Percentiles rank a stretch among this genome's conserved stretches.
phyloP scores from a whole-genome alignment of 345 rosid genomes.

The Corchorus olitorius region DNA sequence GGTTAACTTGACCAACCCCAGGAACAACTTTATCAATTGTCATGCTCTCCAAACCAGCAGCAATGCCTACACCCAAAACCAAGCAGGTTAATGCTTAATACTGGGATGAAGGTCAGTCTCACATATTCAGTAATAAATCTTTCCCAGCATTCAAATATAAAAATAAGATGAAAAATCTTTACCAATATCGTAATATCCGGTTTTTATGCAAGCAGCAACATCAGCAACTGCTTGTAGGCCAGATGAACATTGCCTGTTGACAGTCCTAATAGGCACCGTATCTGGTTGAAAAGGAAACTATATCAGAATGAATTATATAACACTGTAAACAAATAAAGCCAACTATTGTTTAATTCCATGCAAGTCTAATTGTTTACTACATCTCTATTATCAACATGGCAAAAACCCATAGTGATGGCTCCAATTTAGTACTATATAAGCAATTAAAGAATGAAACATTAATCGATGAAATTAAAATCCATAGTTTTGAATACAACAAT shows the following conservation, averaged over 20 bases:
- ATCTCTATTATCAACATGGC: conserved; percentile 10
- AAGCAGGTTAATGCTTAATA: conserved; percentile 19
- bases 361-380: neutral
- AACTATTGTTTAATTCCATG: neutral
- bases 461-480: neutral
- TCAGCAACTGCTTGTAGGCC: conserved; percentile 95
- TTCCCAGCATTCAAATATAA: neutral
- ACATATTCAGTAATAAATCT: neutral
- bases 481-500: neutral
- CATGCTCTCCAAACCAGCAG: conserved; percentile 94
- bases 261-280: conserved; percentile 79
- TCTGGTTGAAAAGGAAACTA: conserved; percentile 42
- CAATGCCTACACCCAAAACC: conserved; percentile 62
- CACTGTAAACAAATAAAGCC: neutral
- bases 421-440: neutral
- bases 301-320: neutral
- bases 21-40: conserved; percentile 38
- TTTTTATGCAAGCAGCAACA: conserved; percentile 84
- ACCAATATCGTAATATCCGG: conserved; percentile 90
- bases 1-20: conserved; percentile 43
- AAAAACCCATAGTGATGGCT: neutral
- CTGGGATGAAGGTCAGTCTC: neutral
- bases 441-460: neutral
- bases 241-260: conserved; percentile 95
- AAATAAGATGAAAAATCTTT: conserved; percentile 14